Base-by-base conservation (phyloP, 352 stramenopile genomes). In the Phytophthora pini region DNA sequence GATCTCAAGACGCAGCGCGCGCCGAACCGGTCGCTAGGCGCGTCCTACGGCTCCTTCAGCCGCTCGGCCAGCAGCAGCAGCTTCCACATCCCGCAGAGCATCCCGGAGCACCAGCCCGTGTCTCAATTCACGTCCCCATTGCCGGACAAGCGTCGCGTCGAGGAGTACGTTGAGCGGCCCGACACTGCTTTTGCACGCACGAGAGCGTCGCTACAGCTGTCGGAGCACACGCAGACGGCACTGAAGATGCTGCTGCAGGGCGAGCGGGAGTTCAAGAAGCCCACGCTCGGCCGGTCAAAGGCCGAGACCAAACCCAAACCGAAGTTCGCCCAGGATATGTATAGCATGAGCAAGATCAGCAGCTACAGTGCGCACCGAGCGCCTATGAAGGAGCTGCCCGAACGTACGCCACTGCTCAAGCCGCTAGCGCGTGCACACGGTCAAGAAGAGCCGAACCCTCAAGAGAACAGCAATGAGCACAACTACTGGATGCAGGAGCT, bases 401-500 rank as follows among this genome's bases (percentile, higher is more conserved):
- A 79, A 52, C 61, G 40, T n/a, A 68, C 61, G 8, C 61, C 60
- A 20, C 45, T 82, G 51, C 68, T 80, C 47, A 62, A 72, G 22
- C 51, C 66, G n/a, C 61, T 57, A 9, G 61, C 75, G 3, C 44
- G 62, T 6, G 54, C 50, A 0, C 61, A 84, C 17, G 64, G 54
- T 4, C 51, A 65, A 20, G 59, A 84, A 17, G 69, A 75, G n/a
- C 34, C 61, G 6, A 80, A 78, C 26, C 66, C 66, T 20, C 67
- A 80, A 52, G 76, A 82, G 59, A 64, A 69, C 57, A 56, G 47
- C 38, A 69, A 70, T 41, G 72, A 87, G 24, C 74, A 86, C 63
- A 90, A 87, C 56, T 89, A 93, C 70, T 93, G 84, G 84, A 79
- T 89, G 49, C 82, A 87, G 49, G 81, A 93, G 64, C 79, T 87